phyloP scores from a whole-genome alignment of 176 grass and related monocot species.

The Eleusine coracana region DNA sequence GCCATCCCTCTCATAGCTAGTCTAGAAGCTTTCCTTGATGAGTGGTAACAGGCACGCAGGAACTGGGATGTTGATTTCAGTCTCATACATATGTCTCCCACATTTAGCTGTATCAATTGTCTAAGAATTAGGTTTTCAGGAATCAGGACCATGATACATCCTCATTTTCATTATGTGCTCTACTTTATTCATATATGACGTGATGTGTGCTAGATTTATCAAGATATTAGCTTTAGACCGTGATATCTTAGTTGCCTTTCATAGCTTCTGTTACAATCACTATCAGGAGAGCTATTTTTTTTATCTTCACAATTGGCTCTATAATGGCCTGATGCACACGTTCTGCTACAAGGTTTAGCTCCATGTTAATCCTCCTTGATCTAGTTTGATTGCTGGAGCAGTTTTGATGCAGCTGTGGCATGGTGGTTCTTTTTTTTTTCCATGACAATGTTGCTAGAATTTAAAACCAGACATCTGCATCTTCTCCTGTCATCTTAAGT shows the following conservation, averaged over 20 bases:
- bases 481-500: conserved; percentile 6
- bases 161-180: background rate
- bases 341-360: background rate
- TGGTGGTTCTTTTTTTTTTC: background rate
- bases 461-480: background rate
- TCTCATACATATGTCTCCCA: background rate
- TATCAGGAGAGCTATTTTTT: background rate
- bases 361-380: background rate
- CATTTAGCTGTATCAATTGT: background rate
- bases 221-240: background rate
- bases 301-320: background rate
- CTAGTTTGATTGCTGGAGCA: background rate
- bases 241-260: background rate
- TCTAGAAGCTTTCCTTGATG: background rate
- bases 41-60: background rate
- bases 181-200: background rate
- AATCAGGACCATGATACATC: background rate
- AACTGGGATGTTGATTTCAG: background rate
- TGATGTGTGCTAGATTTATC: background rate
- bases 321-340: background rate
- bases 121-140: background rate
- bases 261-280: background rate
- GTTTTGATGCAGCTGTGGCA: background rate
- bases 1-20: background rate
- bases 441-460: background rate